phyloP scores from a whole-genome alignment of 176 grass and related monocot genomes.

The Canna indica region DNA sequence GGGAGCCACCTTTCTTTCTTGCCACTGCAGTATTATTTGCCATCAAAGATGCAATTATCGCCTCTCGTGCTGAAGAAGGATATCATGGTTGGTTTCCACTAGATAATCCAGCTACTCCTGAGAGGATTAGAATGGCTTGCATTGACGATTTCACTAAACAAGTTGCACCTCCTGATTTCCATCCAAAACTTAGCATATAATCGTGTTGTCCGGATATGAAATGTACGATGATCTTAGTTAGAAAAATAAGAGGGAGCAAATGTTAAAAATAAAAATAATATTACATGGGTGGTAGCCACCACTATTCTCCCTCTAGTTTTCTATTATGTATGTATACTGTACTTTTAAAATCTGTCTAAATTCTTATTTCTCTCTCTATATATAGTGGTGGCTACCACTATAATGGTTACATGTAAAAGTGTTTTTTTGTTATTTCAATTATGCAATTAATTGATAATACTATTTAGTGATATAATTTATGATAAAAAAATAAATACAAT shows the following conservation, averaged over 20 bases:
- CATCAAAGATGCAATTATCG: conserved; percentile 69
- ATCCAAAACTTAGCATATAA: conserved; percentile 77
- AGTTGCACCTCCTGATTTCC: conserved; percentile 49
- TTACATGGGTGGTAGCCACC: no score
- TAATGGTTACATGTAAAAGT: no score
- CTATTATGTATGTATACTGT: no score
- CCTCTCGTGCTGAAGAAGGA: conserved; percentile 64
- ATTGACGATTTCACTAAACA: conserved; percentile 64
- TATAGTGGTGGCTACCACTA: no score
- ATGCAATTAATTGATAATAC: no score
- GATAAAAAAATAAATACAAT: no score
- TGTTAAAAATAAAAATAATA: no score
- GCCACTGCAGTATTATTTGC: conserved; percentile 69
- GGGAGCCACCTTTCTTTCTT: conserved; percentile 92
- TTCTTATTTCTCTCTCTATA: no score
- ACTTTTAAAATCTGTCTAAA: no score
- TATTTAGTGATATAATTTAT: no score
- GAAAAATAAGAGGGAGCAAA: not conserved
- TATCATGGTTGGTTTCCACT: conserved; percentile 68
- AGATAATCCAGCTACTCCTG: conserved; percentile 77
- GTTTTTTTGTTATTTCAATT: no score
- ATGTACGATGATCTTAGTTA: not conserved
- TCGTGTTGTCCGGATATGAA: not conserved
- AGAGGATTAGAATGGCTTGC: conserved; percentile 92
- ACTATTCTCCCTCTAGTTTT: no score